phyloP scores from a whole-genome alignment of 441 rosid species.

The Metrosideros polymorpha region DNA sequence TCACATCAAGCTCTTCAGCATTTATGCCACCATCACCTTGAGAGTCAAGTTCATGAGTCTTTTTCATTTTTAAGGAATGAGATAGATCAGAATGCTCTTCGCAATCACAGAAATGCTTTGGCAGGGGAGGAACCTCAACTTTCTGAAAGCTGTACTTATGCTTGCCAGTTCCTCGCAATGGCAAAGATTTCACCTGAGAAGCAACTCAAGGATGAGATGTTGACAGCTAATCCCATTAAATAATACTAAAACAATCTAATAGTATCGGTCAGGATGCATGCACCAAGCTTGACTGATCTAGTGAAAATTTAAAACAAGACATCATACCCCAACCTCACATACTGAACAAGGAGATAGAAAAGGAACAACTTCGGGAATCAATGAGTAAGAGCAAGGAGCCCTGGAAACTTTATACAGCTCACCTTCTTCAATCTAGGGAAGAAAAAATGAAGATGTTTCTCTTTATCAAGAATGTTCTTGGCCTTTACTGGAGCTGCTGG shows the following conservation, averaged over 20 bases:
- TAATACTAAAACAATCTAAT: not conserved
- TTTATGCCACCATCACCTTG: slow-evolving; percentile 25
- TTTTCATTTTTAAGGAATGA: slow-evolving; percentile 12
- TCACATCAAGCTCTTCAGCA: slow-evolving; percentile 52
- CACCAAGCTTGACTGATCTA: not conserved
- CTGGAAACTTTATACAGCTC: not conserved
- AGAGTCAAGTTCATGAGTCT: slow-evolving; percentile 16
- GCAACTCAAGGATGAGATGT: not conserved
- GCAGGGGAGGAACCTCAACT: slow-evolving; percentile 39
- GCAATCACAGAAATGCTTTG: slow-evolving; percentile 71
- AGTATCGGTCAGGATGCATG: not conserved
- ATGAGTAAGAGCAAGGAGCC: not conserved
- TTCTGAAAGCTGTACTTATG: slow-evolving; percentile 85
- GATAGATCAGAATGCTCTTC: slow-evolving; percentile 53
- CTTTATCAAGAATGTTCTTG: slow-evolving; percentile 5
- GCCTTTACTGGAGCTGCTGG: slow-evolving; percentile 6
- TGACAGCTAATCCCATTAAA: not conserved
- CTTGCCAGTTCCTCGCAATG: slow-evolving; percentile 77
- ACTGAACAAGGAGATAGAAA: not conserved
- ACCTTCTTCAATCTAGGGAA: slow-evolving; percentile 74
- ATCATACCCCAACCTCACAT: not conserved
- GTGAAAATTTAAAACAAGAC: not conserved
- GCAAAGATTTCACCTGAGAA: slow-evolving; percentile 59
- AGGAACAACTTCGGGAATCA: not conserved
- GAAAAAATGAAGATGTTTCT: slow-evolving; percentile 44